Evolutionary conservation across 441 rosid species (phyloP).

Genomic region (Adansonia gregorii): DNA sequence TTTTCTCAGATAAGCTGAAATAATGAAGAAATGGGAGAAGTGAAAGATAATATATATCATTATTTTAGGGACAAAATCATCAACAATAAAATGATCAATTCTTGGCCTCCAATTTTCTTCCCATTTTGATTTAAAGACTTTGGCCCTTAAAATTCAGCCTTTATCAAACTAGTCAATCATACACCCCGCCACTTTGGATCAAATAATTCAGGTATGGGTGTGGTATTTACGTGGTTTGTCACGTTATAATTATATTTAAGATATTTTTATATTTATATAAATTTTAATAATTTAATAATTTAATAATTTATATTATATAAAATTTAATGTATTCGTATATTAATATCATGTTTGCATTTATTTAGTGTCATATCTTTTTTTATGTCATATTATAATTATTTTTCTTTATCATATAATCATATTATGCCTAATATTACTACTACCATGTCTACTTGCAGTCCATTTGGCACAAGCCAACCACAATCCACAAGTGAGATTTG

Average conservation of each 20-base stretch:
- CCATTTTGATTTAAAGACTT: background rate
- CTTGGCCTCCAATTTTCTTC: constrained; percentile 14
- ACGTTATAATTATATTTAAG: no score
- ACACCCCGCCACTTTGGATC: background rate
- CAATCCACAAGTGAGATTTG: background rate
- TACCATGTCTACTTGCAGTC: no score
- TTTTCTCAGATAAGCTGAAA: background rate
- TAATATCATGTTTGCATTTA: no score
- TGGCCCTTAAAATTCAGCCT: background rate
- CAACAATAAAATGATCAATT: background rate
- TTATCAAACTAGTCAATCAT: background rate
- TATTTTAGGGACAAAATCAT: background rate
- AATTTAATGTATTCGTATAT: no score
- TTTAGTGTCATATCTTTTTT: no score
- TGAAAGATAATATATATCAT: background rate
- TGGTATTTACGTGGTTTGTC: no score
- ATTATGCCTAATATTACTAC: no score
- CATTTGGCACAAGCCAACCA: background rate
- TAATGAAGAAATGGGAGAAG: background rate
- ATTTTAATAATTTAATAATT: no score
- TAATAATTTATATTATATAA: no score
- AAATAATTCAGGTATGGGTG: background rate
- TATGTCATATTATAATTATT: no score
- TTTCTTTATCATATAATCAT: no score
- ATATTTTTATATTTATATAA: no score